Base-by-base conservation (phyloP, 2,329 filamentous ascomycete species). In the Colletotrichum tofieldiae region DNA sequence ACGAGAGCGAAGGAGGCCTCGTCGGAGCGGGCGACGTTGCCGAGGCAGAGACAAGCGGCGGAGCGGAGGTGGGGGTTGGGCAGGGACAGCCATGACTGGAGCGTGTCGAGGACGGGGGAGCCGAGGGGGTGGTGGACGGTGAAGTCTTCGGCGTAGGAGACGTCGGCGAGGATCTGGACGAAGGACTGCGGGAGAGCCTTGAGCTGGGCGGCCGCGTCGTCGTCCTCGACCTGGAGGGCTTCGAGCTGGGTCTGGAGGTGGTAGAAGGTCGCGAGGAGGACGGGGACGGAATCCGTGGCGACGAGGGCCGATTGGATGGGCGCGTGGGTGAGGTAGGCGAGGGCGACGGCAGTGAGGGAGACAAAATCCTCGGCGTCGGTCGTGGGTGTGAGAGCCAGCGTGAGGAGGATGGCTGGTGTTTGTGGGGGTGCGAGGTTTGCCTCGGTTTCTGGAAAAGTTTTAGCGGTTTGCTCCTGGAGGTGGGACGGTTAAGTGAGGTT, bases 21-120 rank as follows among this genome's bases (percentile, higher is more conserved):
- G 75, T 92, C 90, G 2, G 87, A 90, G 49, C 90, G 88, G 7
- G 88, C 87, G 47, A 92, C 79, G 76, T 92, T 92, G 45, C 90
- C 90, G 2, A 92, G 82, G 20, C 87, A 85, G 4, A 92, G 85
- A 73, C 90, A 92, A 1, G 88, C 90, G 5, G 88, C 88, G 2
- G 88, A 84, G 77, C 88, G 88, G 3, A 92, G 83, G 56, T 83
- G 81, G 0, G 80, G 73, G 72, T 87, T 79, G 72, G 76, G 77
- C 74, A 76, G 78, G 20, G 67, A 60, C 20, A 90, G 79, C 88
- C 88, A 90, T n/a, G 78, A 77, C 23, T 85, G 80, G 1, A 90
- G 79, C 0, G 80, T 83, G 37, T 81, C 78, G 1, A 82, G 80
- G 14, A 87, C 82, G 4, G 81, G 78, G 45, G 84, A 84, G 11